phyloP scores from a whole-genome alignment of 805 yeast genomes.

The Myxozyma neotropica region DNA sequence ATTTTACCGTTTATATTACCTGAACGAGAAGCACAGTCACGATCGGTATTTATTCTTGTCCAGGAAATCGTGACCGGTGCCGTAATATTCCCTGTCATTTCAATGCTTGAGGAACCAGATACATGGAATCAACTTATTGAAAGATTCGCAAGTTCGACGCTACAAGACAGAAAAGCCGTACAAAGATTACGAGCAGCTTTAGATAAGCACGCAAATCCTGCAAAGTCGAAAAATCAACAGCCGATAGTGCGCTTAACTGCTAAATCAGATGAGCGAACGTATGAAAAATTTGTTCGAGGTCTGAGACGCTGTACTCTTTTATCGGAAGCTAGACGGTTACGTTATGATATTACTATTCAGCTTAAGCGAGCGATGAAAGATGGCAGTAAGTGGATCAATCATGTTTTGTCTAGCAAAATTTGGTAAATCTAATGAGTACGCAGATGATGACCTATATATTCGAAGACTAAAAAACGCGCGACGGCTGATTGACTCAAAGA shows the following conservation, averaged over 20 bases:
- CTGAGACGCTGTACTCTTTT: conserved; percentile 44
- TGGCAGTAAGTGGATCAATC: conserved; percentile 18
- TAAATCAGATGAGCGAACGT: conserved; percentile 47
- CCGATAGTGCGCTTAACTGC: conserved; percentile 44
- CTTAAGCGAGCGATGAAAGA: conserved; percentile 48
- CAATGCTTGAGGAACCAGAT: conserved; percentile 69
- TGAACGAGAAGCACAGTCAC: conserved; percentile 47
- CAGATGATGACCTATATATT: conserved; percentile 37
- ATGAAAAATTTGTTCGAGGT: conserved; percentile 47
- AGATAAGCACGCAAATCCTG: conserved; percentile 53
- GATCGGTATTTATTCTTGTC: conserved; percentile 53
- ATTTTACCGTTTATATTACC: conserved; percentile 58
- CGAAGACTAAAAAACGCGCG: conserved; percentile 43
- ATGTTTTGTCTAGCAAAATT: no score
- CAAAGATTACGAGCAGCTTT: conserved; percentile 69
- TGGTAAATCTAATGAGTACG: conserved; percentile 32
- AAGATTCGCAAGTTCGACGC: conserved; percentile 59
- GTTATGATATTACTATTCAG: conserved; percentile 53
- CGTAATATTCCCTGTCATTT: conserved; percentile 55
- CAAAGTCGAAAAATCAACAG: conserved; percentile 18
- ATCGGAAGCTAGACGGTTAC: conserved; percentile 52
- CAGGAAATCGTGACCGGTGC: conserved; percentile 65
- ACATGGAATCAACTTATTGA: conserved; percentile 71
- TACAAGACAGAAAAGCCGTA: conserved; percentile 76
- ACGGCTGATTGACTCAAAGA: conserved; percentile 39